Percentiles rank a stretch among this genome's conserved stretches.
Evolutionary conservation across 192 early-diverging fungal species (phyloP).

Genomic region (Linnemannia zychae): DNA sequence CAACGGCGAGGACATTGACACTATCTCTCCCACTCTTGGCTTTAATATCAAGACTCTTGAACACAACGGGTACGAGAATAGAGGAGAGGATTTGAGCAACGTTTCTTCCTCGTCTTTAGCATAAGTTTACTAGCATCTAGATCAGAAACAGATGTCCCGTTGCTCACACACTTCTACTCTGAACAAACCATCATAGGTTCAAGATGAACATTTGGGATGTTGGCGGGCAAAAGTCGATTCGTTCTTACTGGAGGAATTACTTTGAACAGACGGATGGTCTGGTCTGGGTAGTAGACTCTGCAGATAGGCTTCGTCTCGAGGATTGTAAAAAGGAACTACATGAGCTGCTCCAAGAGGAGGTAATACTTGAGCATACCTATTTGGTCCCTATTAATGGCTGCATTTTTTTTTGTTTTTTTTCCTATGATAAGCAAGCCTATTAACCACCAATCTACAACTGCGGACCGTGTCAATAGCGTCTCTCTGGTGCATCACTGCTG

Average conservation of each 20-base stretch:
- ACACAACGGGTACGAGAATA: conserved; percentile 71
- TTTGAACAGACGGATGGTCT: conserved; percentile 99
- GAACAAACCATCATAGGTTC: conserved; percentile 64
- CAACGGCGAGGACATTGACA: conserved; percentile 92
- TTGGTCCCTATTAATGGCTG: not conserved
- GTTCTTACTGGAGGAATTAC: conserved; percentile 99
- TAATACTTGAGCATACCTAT: not conserved
- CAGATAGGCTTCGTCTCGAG: conserved; percentile 84
- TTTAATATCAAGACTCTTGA: conserved; percentile 98
- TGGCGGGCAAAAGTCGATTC: conserved; percentile 96
- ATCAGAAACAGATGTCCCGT: not conserved
- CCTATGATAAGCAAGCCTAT: not conserved
- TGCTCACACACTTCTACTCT: not conserved
- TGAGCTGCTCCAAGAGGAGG: conserved; percentile 90
- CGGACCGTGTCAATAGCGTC: conserved; percentile 60
- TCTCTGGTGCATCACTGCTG: conserved; percentile 93
- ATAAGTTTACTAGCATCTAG: not conserved
- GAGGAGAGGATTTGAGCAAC: not conserved
- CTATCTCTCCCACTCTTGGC: conserved; percentile 95
- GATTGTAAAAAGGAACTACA: conserved; percentile 87
- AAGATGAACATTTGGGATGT: conserved; percentile 97
- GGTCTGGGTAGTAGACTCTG: conserved; percentile 98
- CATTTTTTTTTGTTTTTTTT: too few relatives aligned
- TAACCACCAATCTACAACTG: not conserved
- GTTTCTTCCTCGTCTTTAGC: not conserved